Conservation (phyloP, 768 basidiomycete genomes). For the Boletus rubroflammeus region DNA sequence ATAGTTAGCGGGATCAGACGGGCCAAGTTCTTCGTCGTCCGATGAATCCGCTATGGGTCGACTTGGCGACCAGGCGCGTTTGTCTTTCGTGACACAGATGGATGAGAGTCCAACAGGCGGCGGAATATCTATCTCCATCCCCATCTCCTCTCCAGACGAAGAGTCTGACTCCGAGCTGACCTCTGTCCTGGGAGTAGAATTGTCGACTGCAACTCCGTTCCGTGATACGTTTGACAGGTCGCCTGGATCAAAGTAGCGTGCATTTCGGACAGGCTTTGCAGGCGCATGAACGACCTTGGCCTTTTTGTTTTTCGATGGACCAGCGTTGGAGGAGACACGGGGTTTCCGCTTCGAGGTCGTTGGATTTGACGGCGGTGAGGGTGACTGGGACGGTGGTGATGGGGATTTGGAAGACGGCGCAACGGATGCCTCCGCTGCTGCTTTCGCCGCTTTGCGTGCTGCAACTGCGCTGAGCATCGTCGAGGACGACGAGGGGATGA, state of each 20-base stretch:
- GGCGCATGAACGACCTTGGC: conserved; percentile 27
- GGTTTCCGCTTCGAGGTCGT: conserved; percentile 45
- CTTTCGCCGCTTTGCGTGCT: conserved; percentile 59
- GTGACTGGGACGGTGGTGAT: conserved; percentile 3
- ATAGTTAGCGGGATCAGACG: background rate
- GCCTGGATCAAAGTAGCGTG: conserved; percentile 34
- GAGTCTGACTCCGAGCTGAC: conserved; percentile 32
- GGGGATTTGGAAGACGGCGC: conserved; percentile 11
- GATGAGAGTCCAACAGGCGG: conserved; percentile 9
- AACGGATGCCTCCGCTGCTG: conserved; percentile 22
- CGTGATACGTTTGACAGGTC: conserved; percentile 33
- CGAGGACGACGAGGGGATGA: background rate
- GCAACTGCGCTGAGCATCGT: conserved; percentile 71
- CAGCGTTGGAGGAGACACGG: conserved; percentile 22
- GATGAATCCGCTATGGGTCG: conserved; percentile 46
- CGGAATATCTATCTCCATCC: conserved; percentile 15
- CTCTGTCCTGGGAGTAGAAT: conserved; percentile 35
- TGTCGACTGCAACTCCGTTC: conserved; percentile 19
- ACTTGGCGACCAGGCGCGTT: conserved; percentile 61
- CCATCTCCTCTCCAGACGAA: conserved; percentile 25
- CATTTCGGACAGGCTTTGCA: conserved; percentile 16
- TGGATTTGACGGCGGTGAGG: conserved; percentile 11
- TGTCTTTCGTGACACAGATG: conserved; percentile 16
- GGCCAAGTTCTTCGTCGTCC: conserved; percentile 38
- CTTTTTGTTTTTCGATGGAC: conserved; percentile 28